These are phyloP conservation scores for Mimosa bimucronata DNA, from an alignment of 306 rosid species.

Conservation along the genomic window DNA sequence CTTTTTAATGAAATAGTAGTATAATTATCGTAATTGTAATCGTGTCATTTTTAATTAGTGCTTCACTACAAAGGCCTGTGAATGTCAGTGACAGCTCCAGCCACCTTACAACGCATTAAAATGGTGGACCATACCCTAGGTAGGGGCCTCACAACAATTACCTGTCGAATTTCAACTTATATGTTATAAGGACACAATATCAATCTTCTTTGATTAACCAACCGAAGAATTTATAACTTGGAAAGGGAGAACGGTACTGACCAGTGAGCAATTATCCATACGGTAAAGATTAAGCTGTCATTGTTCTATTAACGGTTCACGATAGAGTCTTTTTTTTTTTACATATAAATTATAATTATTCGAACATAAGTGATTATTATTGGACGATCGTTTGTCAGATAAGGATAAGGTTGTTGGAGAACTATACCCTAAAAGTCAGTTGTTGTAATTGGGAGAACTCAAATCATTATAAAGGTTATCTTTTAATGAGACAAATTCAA, in stretches of 20 bases:
- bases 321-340: neutral
- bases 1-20: neutral
- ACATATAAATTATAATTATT: no score
- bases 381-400: no score
- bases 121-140: slow-evolving; percentile 19
- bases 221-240: slow-evolving; percentile 28
- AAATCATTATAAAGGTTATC: no score
- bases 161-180: neutral
- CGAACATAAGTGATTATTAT: neutral
- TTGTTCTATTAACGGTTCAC: neutral
- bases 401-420: no score
- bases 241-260: neutral
- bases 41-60: neutral
- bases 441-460: no score
- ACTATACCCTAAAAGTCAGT: no score
- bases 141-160: neutral
- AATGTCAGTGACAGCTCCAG: neutral
- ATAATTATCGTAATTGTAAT: neutral
- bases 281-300: slow-evolving; percentile 16
- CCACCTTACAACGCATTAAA: slow-evolving; percentile 22
- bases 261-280: slow-evolving; percentile 3
- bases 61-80: neutral
- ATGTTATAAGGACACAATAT: slow-evolving; percentile 20
- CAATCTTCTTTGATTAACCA: slow-evolving; percentile 8
- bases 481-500: no score